A percentile compares a stretch with the other conserved stretches of the same genome.
Evolutionary conservation across 352 stramenopile species (phyloP).

Genomic region (Pythium pyrilobum): DNA sequence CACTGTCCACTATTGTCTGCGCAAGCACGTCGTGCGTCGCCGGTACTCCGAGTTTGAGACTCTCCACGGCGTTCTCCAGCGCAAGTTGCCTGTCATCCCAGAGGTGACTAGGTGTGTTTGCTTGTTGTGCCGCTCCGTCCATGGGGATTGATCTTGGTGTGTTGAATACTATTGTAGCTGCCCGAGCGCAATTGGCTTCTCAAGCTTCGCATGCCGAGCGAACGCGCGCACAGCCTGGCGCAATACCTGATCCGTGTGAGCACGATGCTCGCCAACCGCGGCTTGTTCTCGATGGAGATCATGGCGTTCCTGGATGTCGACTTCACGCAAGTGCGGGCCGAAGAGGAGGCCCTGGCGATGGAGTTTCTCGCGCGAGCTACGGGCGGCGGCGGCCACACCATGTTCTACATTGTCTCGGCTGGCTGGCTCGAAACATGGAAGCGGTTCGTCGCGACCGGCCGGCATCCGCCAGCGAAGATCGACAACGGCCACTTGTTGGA

Average conservation of each 20-base stretch:
- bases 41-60: conserved; percentile 60
- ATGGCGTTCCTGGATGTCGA: conserved; percentile 72
- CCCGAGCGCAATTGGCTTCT: conserved; percentile 42
- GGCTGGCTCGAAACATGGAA: conserved; percentile 48
- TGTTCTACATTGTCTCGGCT: conserved; percentile 34
- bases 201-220: conserved; percentile 29
- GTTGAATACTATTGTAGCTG: conserved; percentile 17
- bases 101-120: conserved; percentile 19
- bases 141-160: not conserved
- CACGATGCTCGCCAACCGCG: conserved; percentile 38
- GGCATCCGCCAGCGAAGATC: conserved; percentile 21
- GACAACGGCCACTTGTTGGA: conserved; percentile 37
- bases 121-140: not conserved
- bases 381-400: conserved; percentile 6
- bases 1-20: conserved; percentile 64
- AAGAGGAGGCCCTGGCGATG: conserved; percentile 55
- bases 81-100: conserved; percentile 46
- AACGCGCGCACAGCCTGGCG: conserved; percentile 30
- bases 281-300: conserved; percentile 57
- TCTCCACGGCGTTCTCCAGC: conserved; percentile 35
- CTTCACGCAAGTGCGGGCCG: conserved; percentile 32
- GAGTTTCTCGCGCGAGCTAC: conserved; percentile 24
- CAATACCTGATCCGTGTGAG: conserved; percentile 52
- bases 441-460: conserved; percentile 21
- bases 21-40: conserved; percentile 57